phyloP scores from a whole-genome alignment of 139 green algal genomes.

The Chlorella sp. region DNA sequence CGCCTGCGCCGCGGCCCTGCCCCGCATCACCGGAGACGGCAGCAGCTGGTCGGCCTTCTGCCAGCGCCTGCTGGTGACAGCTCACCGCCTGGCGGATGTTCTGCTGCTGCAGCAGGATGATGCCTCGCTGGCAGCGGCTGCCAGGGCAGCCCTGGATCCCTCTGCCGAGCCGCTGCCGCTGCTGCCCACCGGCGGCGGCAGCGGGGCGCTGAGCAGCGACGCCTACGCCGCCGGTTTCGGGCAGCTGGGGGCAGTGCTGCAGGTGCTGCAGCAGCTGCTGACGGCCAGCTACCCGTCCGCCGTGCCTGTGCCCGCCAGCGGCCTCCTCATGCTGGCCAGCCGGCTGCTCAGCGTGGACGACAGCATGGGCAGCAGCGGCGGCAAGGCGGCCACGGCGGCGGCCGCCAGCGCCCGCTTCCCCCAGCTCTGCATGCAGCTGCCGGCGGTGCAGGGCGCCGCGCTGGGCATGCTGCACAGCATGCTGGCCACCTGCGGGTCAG shows the following conservation, averaged over 20 bases:
- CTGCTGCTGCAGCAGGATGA: slow-evolving; percentile 28
- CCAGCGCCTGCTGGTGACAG: slow-evolving; percentile 43
- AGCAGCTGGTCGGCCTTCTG: slow-evolving; percentile 40
- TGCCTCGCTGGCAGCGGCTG: neutral
- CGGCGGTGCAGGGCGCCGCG: slow-evolving; percentile 34
- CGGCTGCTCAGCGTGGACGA: slow-evolving; percentile 57
- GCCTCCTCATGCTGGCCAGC: slow-evolving; percentile 48
- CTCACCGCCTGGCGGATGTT: slow-evolving; percentile 56
- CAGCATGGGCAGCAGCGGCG: neutral
- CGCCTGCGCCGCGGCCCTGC: slow-evolving; percentile 36
- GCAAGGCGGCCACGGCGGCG: slow-evolving; percentile 39
- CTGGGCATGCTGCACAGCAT: slow-evolving; percentile 48
- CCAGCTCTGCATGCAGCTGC: slow-evolving; percentile 50
- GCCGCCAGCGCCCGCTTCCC: slow-evolving; percentile 40
- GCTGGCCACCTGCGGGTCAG: slow-evolving; percentile 41
- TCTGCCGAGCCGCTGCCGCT: slow-evolving; percentile 16
- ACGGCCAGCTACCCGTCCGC: slow-evolving; percentile 22
- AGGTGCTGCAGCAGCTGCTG: slow-evolving; percentile 49
- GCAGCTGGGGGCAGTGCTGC: slow-evolving; percentile 41
- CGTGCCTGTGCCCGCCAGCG: slow-evolving; percentile 48
- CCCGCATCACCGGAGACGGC: slow-evolving; percentile 43
- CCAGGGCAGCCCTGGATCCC: slow-evolving; percentile 6
- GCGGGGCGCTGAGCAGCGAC: neutral
- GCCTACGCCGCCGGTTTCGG: slow-evolving; percentile 11
- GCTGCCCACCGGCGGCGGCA: neutral